Evolutionary conservation across 176 grass and related monocot species (phyloP).

Genomic region (Themeda triandra): DNA sequence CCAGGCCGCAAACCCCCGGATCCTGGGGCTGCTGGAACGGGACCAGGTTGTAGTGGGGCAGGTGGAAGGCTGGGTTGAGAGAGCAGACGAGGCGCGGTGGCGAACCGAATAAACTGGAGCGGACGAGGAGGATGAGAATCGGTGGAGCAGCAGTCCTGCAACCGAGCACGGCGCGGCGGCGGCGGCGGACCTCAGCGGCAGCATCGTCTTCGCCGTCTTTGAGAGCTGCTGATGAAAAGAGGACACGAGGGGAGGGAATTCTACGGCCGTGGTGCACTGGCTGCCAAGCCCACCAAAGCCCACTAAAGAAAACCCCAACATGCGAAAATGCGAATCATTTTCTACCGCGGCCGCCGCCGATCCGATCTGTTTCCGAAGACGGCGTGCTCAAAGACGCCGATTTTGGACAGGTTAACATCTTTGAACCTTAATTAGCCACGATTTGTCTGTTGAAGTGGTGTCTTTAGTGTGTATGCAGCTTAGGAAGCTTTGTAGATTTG

Average conservation of each 20-base stretch:
- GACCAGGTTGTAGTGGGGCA: background rate
- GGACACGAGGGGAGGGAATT: background rate
- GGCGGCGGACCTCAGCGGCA: conserved; percentile 47
- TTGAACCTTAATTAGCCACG: no score
- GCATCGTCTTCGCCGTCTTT: conserved; percentile 4
- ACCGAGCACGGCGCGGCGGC: conserved; percentile 31
- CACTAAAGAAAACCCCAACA: no score
- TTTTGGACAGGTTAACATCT: no score
- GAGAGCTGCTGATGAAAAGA: background rate
- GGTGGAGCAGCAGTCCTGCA: conserved; percentile 26
- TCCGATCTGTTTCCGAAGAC: no score
- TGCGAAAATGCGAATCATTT: no score
- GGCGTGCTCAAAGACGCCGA: no score
- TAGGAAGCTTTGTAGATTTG: no score
- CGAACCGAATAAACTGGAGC: background rate
- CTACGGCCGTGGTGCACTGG: background rate
- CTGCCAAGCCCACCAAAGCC: no score
- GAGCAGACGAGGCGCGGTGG: background rate
- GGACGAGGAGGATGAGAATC: background rate
- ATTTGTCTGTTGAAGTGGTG: no score
- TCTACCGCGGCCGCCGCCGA: no score
- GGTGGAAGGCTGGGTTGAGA: background rate
- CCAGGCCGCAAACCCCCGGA: conserved; percentile 34
- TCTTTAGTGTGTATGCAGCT: no score
- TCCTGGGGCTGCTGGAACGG: background rate